Evolutionary conservation across 192 early-diverging fungal genomes (phyloP).

Genomic region (Coemansia sp.): DNA sequence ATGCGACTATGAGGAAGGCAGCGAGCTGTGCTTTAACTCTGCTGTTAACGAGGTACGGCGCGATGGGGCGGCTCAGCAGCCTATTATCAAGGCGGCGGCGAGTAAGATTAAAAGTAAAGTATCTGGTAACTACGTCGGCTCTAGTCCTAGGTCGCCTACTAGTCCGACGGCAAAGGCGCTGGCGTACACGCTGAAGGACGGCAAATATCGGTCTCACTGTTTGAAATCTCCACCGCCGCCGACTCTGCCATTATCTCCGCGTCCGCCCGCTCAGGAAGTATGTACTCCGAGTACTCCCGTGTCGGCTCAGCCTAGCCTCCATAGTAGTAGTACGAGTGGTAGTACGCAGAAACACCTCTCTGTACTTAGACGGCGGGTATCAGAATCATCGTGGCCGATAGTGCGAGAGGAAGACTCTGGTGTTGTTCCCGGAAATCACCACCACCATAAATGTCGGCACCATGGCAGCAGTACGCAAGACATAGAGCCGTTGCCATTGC

Average conservation of each 20-base stretch:
- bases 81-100: constrained; percentile 13
- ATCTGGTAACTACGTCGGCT: constrained; percentile 26
- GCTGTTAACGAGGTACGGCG: not conserved
- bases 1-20: constrained; percentile 12
- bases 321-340: not conserved
- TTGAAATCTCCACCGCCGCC: constrained; percentile 2
- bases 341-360: no score
- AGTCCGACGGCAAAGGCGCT: constrained; percentile 12
- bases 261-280: no score
- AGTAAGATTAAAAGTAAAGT: constrained; percentile 41
- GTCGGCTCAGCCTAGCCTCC: not conserved
- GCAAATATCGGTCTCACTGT: constrained; percentile 32
- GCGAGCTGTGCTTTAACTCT: not conserved
- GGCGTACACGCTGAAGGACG: constrained; percentile 45
- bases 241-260: no score
- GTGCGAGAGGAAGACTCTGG: no score
- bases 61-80: not conserved
- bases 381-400: no score
- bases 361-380: no score
- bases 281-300: no score
- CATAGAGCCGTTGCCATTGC: constrained; percentile 18
- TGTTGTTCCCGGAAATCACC: no score
- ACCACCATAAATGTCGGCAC: not conserved
- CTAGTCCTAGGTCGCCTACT: constrained; percentile 18
- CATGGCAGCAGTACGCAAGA: not conserved